Percentiles rank a stretch among this genome's conserved stretches.
phyloP scores from a whole-genome alignment of 371 early-diverging fungal genomes.

The Mortierella sp. region DNA sequence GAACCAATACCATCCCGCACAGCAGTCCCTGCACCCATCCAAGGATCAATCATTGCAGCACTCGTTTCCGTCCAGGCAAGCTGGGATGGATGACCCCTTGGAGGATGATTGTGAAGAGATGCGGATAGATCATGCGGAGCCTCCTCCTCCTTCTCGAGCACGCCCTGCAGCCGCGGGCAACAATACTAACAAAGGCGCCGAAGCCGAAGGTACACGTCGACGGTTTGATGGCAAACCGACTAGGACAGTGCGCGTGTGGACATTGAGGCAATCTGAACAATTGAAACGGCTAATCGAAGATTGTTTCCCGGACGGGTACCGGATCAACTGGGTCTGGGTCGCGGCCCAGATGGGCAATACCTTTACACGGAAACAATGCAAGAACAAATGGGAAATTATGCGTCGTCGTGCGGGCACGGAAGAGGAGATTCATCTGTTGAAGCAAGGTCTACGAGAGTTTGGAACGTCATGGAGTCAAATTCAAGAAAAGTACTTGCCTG shows the following conservation, averaged over 20 bases:
- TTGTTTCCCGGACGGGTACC: constrained; percentile 46
- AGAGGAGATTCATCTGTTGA: constrained; percentile 33
- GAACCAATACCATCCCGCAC: too few species aligned
- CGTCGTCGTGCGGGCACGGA: constrained; percentile 47
- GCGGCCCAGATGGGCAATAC: constrained; percentile 52
- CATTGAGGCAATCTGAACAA: constrained; percentile 42
- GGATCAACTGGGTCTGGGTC: constrained; percentile 54
- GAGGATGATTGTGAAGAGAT: too few species aligned
- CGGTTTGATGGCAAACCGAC: constrained; percentile 33
- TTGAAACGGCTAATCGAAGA: constrained; percentile 46
- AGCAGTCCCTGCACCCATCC: too few species aligned
- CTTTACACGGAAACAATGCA: constrained; percentile 49
- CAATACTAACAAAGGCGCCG: too few species aligned
- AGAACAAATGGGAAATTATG: constrained; percentile 54
- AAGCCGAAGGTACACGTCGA: background rate
- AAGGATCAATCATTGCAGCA: too few species aligned
- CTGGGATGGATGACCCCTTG: too few species aligned
- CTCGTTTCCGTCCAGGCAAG: too few species aligned
- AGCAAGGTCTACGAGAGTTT: constrained; percentile 41
- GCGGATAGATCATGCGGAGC: too few species aligned
- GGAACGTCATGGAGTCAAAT: constrained; percentile 44
- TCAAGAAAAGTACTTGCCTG: constrained; percentile 50
- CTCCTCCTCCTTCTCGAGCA: too few species aligned
- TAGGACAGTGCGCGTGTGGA: constrained; percentile 45
- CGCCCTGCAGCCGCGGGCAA: too few species aligned